These are phyloP conservation scores for Aspergillus sp. DNA, from an alignment of 2,329 filamentous ascomycete genomes.

Conservation along the genomic window DNA sequence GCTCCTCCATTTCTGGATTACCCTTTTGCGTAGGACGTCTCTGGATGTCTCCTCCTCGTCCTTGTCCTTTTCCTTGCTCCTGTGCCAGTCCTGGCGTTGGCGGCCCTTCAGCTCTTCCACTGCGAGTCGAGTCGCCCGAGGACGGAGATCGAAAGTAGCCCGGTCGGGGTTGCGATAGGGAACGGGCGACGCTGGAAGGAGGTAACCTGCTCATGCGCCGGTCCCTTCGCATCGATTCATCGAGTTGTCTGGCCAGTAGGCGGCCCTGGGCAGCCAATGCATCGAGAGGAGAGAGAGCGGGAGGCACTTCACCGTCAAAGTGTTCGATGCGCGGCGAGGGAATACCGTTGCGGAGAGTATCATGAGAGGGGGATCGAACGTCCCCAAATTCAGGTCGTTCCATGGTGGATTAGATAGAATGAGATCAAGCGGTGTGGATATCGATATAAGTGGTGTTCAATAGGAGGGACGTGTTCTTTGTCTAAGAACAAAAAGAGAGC, in stretches of 20 bases:
- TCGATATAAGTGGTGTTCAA: too few species aligned
- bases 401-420: neutral
- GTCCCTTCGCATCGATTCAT: slow-evolving; percentile 69
- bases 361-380: slow-evolving; percentile 54
- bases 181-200: slow-evolving; percentile 75
- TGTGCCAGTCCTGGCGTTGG: too few species aligned
- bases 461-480: neutral
- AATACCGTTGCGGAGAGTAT: slow-evolving; percentile 52
- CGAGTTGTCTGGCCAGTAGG: slow-evolving; percentile 78
- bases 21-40: slow-evolving; percentile 36
- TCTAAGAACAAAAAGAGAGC: neutral
- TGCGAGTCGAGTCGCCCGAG: slow-evolving; percentile 45
- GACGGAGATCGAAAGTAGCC: slow-evolving; percentile 77
- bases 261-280: slow-evolving; percentile 91
- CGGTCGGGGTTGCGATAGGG: slow-evolving; percentile 70
- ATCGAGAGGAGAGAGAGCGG: slow-evolving; percentile 88
- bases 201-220: slow-evolving; percentile 80
- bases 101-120: neutral
- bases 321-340: slow-evolving; percentile 68
- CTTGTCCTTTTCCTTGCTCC: too few species aligned
- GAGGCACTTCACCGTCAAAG: slow-evolving; percentile 71
- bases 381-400: slow-evolving; percentile 53
- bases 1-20: slow-evolving; percentile 38
- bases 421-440: neutral
- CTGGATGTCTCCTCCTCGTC: slow-evolving; percentile 15